Percentiles rank a stretch among this genome's conserved stretches.
Evolutionary conservation across 805 yeast species (phyloP).

Genomic region (Wickerhamomyces mucosus): DNA sequence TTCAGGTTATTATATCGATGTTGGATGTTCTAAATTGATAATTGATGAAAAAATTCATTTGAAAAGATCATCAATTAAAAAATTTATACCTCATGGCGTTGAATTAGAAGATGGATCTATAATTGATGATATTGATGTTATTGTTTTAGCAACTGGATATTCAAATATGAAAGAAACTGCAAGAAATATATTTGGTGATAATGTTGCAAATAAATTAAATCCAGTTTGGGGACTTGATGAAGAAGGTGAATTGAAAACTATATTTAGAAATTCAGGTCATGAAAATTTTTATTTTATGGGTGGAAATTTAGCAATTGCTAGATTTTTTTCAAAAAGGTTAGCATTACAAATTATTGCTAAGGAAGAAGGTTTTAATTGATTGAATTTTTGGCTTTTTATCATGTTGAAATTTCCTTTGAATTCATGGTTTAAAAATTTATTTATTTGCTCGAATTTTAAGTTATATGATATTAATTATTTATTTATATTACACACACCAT

Average conservation of each 20-base stretch:
- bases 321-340: conserved; percentile 29
- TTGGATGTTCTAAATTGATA: conserved; percentile 32
- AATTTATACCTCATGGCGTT: conserved; percentile 29
- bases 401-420: no score
- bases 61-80: conserved; percentile 26
- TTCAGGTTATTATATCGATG: conserved; percentile 39
- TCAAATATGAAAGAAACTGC: conserved; percentile 34
- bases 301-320: conserved; percentile 30
- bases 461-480: no score
- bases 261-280: conserved; percentile 32
- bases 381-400: no score
- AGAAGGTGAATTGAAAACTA: conserved; percentile 32
- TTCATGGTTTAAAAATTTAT: no score
- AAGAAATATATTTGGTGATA: conserved; percentile 27
- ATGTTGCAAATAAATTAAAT: conserved; percentile 26
- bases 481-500: no score
- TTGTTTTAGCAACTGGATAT: conserved; percentile 37
- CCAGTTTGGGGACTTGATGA: conserved; percentile 34
- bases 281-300: conserved; percentile 33
- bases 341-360: conserved; percentile 33
- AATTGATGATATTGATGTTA: conserved; percentile 26
- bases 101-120: conserved; percentile 29
- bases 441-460: no score
- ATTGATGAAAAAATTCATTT: conserved; percentile 29
- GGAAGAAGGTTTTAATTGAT: conserved; percentile 18